These are phyloP conservation scores for Leccinellum luteum DNA, from an alignment of 768 basidiomycete species.

Conservation along the genomic window DNA sequence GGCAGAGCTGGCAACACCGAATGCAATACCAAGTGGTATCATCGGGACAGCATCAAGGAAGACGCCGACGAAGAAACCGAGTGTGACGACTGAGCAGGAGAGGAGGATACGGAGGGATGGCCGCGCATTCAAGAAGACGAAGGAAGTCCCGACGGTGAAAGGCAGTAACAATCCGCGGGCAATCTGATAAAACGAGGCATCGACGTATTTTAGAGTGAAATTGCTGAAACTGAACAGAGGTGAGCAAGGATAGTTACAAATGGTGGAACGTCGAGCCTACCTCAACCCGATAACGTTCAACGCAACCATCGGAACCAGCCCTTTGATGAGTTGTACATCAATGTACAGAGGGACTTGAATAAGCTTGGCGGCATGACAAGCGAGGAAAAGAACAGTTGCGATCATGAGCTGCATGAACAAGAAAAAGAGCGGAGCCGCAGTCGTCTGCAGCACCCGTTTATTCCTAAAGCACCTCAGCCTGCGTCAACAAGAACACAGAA, in stretches of 20 bases:
- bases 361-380: slow-evolving; percentile 59
- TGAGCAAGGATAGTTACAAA: neutral
- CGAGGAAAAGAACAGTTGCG: slow-evolving; percentile 71
- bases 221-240: slow-evolving; percentile 69
- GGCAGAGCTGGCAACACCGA: slow-evolving; percentile 82
- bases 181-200: slow-evolving; percentile 94
- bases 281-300: slow-evolving; percentile 84
- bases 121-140: slow-evolving; percentile 67
- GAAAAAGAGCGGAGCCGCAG: slow-evolving; percentile 81
- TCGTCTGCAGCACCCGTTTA: slow-evolving; percentile 86
- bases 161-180: slow-evolving; percentile 93
- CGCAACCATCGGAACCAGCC: slow-evolving; percentile 69
- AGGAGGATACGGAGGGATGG: slow-evolving; percentile 74
- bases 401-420: slow-evolving; percentile 77
- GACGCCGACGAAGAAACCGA: slow-evolving; percentile 90
- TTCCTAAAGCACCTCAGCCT: slow-evolving; percentile 47
- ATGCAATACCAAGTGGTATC: slow-evolving; percentile 63
- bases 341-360: slow-evolving; percentile 67
- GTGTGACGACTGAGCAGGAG: slow-evolving; percentile 78
- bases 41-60: slow-evolving; percentile 69
- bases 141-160: slow-evolving; percentile 89
- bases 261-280: slow-evolving; percentile 39
- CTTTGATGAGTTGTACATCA: slow-evolving; percentile 63
- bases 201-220: slow-evolving; percentile 90
- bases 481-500: slow-evolving; percentile 18